Base-by-base conservation (phyloP, 345 rosid genomes). In the Arabis alpina region DNA sequence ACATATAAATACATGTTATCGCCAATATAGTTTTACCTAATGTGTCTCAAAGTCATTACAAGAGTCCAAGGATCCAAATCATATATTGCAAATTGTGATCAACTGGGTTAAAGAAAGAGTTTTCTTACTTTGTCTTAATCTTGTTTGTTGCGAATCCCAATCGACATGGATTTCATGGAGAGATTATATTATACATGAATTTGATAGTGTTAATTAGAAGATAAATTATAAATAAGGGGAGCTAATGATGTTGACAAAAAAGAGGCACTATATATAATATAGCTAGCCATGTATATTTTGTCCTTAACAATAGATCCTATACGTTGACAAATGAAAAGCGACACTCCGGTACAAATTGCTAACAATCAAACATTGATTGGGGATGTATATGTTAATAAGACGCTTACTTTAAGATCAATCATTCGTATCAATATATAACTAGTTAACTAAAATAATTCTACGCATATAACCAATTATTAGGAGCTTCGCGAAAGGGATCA, bases 11-110 rank as follows among this genome's bases (percentile, higher is more conserved):
- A 3, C 24, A n/a, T 14, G 12, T 28, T 70, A 23, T 60, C 36
- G 44, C 50, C 43, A 41, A 28, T 70, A 28, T 37, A 16, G 42
- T 37, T 36, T 32, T 41, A 51, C 66, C 44, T 61, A 61, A 14
- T 59, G 14, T n/a, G 52, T 39, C 59, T 60, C 30, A n/a, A 41
- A 49, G 57, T 16, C 43, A 28, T 32, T 70, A 52, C 52, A 60
- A 50, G 60, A 42, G 67, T 60, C 73, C 48, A 25, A 47, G 34
- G 44, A 48, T 36, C 45, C 34, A 50, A 39, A 41, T 28, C 42
- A 9, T 28, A 42, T 43, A 8, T 27, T 54, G 15, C 54, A 52
- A 61, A 53, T 2, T 32, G 61, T 53, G 61, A 43, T 45, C 44
- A 61, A 52, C 37, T 61, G 44, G 63, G 25, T 63, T 45, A 62